Evolutionary conservation across 2,329 filamentous ascomycete genomes (phyloP).

Genomic region (Hypoxylon sp.): DNA sequence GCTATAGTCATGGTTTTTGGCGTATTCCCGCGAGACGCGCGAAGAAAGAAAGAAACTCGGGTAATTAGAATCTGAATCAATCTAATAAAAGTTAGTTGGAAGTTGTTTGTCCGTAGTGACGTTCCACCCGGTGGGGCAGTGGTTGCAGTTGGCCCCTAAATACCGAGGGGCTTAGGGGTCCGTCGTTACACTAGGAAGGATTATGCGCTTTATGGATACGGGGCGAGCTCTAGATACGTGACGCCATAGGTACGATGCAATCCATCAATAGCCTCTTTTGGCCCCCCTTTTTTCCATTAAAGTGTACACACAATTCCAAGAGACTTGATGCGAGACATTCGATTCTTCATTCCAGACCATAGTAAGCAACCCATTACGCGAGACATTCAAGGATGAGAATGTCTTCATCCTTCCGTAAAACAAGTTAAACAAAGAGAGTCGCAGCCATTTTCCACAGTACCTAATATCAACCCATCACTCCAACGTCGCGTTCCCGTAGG

Average conservation of each 20-base stretch:
- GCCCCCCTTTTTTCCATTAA: conserved; percentile 7
- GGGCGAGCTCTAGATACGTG: too few relatives aligned
- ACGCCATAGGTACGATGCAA: background rate
- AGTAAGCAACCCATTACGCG: background rate
- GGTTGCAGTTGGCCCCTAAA: conserved; percentile 4
- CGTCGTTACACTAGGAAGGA: background rate
- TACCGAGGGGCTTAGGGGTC: background rate
- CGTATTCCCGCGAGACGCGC: conserved; percentile 24
- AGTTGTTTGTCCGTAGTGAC: conserved; percentile 17
- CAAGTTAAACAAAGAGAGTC: background rate
- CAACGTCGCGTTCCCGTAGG: background rate
- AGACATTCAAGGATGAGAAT: background rate
- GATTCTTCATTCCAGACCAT: background rate
- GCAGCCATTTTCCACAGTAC: background rate
- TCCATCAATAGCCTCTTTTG: background rate
- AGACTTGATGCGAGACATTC: background rate
- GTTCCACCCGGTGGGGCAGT: conserved; percentile 37
- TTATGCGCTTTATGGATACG: background rate
- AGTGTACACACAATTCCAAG: background rate
- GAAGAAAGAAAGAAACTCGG: conserved; percentile 12
- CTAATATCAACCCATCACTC: background rate
- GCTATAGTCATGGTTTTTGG: conserved; percentile 43
- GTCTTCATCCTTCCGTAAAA: background rate
- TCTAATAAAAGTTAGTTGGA: conserved; percentile 1
- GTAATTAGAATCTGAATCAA: conserved; percentile 32